Evolutionary conservation across 495 filamentous ascomycete species (phyloP).

Genomic region (Geoglossum glabrum): DNA sequence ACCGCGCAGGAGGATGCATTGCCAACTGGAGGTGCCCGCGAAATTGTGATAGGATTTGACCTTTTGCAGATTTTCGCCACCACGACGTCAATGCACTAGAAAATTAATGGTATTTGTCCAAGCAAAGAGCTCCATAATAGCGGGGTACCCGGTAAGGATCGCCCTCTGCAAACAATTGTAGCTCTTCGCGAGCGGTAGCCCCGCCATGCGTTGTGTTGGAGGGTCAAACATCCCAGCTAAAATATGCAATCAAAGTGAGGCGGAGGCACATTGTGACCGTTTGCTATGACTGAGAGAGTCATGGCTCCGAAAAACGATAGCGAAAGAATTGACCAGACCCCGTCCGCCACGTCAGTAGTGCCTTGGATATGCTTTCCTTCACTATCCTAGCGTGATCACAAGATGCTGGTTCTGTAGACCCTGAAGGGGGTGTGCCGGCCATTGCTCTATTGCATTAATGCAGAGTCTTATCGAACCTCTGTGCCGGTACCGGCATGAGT

Average conservation of each 20-base stretch:
- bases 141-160: background rate
- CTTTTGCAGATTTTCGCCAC: constrained; percentile 1
- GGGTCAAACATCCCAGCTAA: background rate
- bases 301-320: background rate
- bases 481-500: background rate
- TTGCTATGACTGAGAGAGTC: background rate
- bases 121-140: background rate
- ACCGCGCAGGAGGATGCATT: background rate
- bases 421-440: background rate
- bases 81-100: background rate
- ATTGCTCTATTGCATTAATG: background rate
- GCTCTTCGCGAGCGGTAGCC: background rate
- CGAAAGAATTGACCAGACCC: background rate
- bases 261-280: background rate
- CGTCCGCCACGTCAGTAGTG: constrained; percentile 2
- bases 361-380: constrained; percentile 1
- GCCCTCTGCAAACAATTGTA: background rate
- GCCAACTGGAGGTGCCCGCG: background rate
- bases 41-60: background rate
- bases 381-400: background rate
- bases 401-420: background rate
- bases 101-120: background rate
- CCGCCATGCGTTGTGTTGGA: background rate
- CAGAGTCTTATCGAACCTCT: background rate
- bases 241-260: background rate